These are phyloP conservation scores for Candida coquimbonensis DNA, from an alignment of 805 yeast genomes.

Conservation along the genomic window DNA sequence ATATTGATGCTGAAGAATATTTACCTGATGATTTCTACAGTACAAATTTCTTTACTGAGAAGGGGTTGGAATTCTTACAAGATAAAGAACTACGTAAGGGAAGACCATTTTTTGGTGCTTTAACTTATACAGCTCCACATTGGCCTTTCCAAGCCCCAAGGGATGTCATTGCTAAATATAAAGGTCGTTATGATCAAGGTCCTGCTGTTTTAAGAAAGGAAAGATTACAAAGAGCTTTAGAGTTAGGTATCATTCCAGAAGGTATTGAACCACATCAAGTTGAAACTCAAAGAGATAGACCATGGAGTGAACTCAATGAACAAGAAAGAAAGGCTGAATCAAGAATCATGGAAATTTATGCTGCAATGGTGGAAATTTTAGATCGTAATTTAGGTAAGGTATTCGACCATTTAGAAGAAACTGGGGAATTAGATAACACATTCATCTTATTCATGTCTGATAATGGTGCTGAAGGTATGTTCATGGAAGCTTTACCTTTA, in stretches of 20 bases:
- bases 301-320: too few species aligned
- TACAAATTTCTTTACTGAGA: too few species aligned
- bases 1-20: too few species aligned
- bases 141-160: constrained; percentile 61
- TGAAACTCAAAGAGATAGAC: too few species aligned
- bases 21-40: too few species aligned
- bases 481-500: too few species aligned
- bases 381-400: constrained; percentile 48
- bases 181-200: constrained; percentile 41
- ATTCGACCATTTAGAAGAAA: constrained; percentile 32
- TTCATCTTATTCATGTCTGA: too few species aligned
- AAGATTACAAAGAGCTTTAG: constrained; percentile 33
- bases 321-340: too few species aligned
- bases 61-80: too few species aligned
- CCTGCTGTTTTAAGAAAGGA: constrained; percentile 35
- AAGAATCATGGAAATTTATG: constrained; percentile 15
- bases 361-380: constrained; percentile 56
- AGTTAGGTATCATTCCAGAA: constrained; percentile 28
- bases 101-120: constrained; percentile 47
- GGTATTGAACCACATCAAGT: too few species aligned
- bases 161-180: constrained; percentile 39
- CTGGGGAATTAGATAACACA: constrained; percentile 46
- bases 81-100: constrained; percentile 15
- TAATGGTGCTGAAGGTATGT: too few species aligned
- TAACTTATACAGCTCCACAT: constrained; percentile 60